These are phyloP conservation scores for Pittosporum tobira DNA, from an alignment of 129 eudicot genomes.

Conservation along the genomic window DNA sequence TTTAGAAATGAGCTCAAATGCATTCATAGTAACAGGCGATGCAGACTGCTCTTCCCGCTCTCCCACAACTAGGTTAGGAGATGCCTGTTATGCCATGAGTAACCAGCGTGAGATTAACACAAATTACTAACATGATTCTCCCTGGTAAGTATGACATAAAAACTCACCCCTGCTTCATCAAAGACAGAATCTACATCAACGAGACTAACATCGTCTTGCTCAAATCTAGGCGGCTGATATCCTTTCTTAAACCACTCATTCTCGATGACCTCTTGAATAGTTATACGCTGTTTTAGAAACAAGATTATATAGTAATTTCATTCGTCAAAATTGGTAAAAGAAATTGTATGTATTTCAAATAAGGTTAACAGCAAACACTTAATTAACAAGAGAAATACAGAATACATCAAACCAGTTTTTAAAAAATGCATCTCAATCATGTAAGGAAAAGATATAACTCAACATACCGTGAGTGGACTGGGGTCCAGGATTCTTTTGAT, in stretches of 20 bases:
- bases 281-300: slow-evolving; percentile 54
- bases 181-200: slow-evolving; percentile 85
- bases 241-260: slow-evolving; percentile 99
- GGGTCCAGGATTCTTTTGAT: slow-evolving; percentile 93
- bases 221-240: slow-evolving; percentile 69
- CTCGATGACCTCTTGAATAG: slow-evolving; percentile 68
- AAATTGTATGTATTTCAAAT: not conserved
- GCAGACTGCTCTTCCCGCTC: slow-evolving; percentile 62
- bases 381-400: not conserved
- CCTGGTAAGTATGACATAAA: not conserved
- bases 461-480: slow-evolving; percentile 70
- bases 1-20: slow-evolving; percentile 97
- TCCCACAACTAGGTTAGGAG: slow-evolving; percentile 72
- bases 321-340: not conserved
- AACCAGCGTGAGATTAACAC: not conserved
- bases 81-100: slow-evolving; percentile 33
- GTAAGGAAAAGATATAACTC: slow-evolving; percentile 2
- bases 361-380: not conserved
- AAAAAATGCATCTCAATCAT: not conserved
- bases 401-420: not conserved
- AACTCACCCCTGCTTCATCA: slow-evolving; percentile 49
- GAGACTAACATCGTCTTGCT: slow-evolving; percentile 67
- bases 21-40: slow-evolving; percentile 84
- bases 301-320: slow-evolving; percentile 1
- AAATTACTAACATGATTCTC: slow-evolving; percentile 3